Evolutionary conservation across 164 flowering plant species (phyloP), one percentile per base, ranked within the genome.

Genomic region (Dillenia turbinata): DNA sequence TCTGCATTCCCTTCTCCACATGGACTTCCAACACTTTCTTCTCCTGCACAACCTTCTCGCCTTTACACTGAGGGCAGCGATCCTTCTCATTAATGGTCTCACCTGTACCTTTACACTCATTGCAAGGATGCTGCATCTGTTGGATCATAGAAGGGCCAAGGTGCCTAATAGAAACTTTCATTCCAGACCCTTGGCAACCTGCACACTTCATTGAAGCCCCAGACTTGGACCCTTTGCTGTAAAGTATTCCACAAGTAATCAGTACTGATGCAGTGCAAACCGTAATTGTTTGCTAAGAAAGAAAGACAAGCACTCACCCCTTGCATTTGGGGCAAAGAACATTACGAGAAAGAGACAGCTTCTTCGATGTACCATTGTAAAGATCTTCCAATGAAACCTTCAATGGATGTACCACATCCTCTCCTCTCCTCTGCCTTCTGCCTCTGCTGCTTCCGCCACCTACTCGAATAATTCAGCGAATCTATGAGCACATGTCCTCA

Each of bases 371-470:
- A 11, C 87, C 87, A 62, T 65, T 75, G 63, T 78, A 82, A 1
- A 82, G 72, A 54, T 82, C 82, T 26, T 82, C 86, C 71, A 80
- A 57, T 46, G 82, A 76, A 52, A 82, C 84, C 66, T 82, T 82
- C 44, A 82, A 73, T 40, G 86, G 82, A 63, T 80, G 84, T 26
- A 82, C 59, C 7, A 82, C 86, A 72, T 82, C 86, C 68, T 82
- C 84, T 12, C 84, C 86, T 65, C 81, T 69, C 52, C 84, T 76
- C 66, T 80, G 86, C 73, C 88, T 74, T 52, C 86, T 52, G 22
- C 86, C 84, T 60, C 86, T 71, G 70, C 82, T 80, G 71, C 86
- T 82, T 22, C 81, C 84, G 70, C 84, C 86, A 64, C 82, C 84
- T 78, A 49, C 2, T 15, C 24, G 19, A 43, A 26, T 53, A 60